Evolutionary conservation across 1,139 yeast genomes (phyloP).

Genomic region (Magnusiomyces suaveolens): DNA sequence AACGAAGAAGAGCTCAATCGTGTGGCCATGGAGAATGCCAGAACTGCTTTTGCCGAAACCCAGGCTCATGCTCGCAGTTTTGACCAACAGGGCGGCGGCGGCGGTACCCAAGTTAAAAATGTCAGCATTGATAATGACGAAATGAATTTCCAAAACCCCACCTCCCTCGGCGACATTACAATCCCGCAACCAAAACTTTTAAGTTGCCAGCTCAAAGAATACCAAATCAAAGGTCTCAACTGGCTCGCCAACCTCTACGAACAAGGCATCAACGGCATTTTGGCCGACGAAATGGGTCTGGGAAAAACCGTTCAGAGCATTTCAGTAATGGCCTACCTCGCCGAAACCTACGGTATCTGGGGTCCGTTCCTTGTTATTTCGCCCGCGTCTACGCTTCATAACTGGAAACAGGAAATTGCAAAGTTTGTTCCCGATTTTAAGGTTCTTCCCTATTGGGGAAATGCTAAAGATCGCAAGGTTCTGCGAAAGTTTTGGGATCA

Average conservation of each 20-base stretch:
- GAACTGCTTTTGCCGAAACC: constrained; percentile 70
- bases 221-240: constrained; percentile 85
- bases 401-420: constrained; percentile 94
- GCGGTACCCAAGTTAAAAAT: constrained; percentile 29
- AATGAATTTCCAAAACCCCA: constrained; percentile 94
- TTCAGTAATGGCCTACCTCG: constrained; percentile 62
- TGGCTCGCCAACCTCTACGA: constrained; percentile 97
- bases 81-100: constrained; percentile 45
- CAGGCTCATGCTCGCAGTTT: constrained; percentile 70
- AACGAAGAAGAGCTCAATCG: constrained; percentile 69
- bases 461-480: constrained; percentile 76
- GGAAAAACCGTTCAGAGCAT: constrained; percentile 85
- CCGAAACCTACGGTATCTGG: constrained; percentile 52
- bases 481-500: constrained; percentile 77
- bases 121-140: constrained; percentile 46
- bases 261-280: constrained; percentile 85
- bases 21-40: constrained; percentile 93
- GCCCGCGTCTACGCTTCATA: constrained; percentile 87
- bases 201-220: constrained; percentile 89
- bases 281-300: constrained; percentile 91
- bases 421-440: constrained; percentile 68
- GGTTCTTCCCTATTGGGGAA: constrained; percentile 39
- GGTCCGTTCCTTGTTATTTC: constrained; percentile 75
- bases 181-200: constrained; percentile 81
- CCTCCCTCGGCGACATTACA: constrained; percentile 77